Conservation (phyloP, 495 filamentous ascomycete genomes). For the Acidomyces sp. region DNA sequence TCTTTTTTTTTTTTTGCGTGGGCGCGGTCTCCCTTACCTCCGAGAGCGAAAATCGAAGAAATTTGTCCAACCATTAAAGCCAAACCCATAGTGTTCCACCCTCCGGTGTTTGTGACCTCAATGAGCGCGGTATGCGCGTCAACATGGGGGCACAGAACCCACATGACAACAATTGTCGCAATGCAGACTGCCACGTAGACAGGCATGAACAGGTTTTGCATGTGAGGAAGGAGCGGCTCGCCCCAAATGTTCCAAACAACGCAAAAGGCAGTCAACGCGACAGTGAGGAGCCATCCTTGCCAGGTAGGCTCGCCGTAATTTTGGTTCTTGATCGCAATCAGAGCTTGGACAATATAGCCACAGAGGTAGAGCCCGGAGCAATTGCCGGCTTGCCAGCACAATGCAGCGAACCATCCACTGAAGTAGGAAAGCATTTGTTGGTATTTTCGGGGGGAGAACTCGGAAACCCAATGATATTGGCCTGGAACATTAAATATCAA, state of each 20-base stretch:
- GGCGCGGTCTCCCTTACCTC: background rate
- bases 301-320: conserved; percentile 11
- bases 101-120: conserved; percentile 5
- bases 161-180: conserved; percentile 5
- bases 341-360: conserved; percentile 16
- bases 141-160: conserved; percentile 7
- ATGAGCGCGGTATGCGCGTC: conserved; percentile 3
- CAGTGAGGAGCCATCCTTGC: conserved; percentile 20
- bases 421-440: conserved; percentile 14
- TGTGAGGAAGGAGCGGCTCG: conserved; percentile 1
- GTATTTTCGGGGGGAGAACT: conserved; percentile 7
- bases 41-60: conserved; percentile 6
- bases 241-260: conserved; percentile 12
- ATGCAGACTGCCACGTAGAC: conserved; percentile 7
- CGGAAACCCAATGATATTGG: conserved; percentile 8
- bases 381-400: conserved; percentile 16
- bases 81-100: conserved; percentile 7
- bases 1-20: too few relatives aligned
- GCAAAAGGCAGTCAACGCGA: conserved; percentile 9
- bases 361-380: conserved; percentile 22
- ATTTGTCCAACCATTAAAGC: conserved; percentile 10
- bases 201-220: conserved; percentile 5
- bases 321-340: conserved; percentile 18
- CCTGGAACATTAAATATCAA: too few relatives aligned
- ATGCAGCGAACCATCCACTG: conserved; percentile 12